A percentile compares a stretch with the other conserved stretches of the same genome.
Evolutionary conservation across 768 basidiomycete species (phyloP).

Genomic region (Mycena venus): DNA sequence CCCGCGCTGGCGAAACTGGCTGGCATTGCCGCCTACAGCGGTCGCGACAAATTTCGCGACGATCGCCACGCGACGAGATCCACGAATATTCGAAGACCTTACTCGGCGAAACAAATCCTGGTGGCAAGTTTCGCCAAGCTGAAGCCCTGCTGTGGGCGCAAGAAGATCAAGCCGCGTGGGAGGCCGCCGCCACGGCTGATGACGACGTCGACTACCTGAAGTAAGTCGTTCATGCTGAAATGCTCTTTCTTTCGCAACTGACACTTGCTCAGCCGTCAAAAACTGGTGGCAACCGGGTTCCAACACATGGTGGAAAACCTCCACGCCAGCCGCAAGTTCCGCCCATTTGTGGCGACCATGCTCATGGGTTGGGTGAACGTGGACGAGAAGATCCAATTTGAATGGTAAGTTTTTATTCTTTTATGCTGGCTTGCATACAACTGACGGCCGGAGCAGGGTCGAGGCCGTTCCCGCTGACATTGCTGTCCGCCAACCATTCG

Average conservation of each 20-base stretch:
- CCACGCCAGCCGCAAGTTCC: constrained; percentile 2
- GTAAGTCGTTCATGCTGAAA: neutral
- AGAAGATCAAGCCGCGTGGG: constrained; percentile 4
- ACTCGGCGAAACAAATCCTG: neutral
- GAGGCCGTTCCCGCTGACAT: constrained; percentile 8
- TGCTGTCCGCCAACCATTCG: neutral
- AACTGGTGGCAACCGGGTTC: constrained; percentile 7
- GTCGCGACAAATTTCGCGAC: constrained; percentile 16
- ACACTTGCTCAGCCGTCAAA: constrained; percentile 8
- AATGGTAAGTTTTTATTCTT: neutral
- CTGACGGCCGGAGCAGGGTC: neutral
- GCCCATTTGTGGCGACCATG: constrained; percentile 14
- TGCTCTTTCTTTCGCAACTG: neutral
- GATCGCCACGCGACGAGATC: neutral
- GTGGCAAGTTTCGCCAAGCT: constrained; percentile 15
- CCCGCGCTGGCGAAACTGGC: neutral
- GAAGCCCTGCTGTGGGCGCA: constrained; percentile 5
- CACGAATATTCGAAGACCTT: neutral
- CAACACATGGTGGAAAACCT: constrained; percentile 1
- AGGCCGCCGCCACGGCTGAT: neutral
- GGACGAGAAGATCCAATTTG: neutral
- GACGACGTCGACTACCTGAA: constrained; percentile 8
- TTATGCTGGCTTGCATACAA: neutral
- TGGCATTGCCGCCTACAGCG: neutral
- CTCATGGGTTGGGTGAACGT: neutral